A percentile compares a stretch with the other conserved stretches of the same genome.
These are phyloP conservation scores for Hysterangium stoloniferum DNA, from an alignment of 768 basidiomycete genomes.

Conservation along the genomic window DNA sequence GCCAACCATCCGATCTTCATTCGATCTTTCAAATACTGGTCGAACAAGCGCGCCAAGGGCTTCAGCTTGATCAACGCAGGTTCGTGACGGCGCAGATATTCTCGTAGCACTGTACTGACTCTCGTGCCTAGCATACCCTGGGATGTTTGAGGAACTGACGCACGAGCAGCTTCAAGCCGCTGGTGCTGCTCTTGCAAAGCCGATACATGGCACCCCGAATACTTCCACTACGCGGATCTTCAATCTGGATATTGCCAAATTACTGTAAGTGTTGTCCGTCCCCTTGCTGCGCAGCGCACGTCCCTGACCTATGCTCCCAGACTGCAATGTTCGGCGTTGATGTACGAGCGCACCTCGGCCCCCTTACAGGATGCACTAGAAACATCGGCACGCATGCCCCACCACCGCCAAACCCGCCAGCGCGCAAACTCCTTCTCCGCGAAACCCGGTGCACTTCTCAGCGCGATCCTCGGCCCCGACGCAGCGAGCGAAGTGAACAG, in stretches of 20 bases:
- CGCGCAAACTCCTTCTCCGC: not conserved
- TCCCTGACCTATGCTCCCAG: not conserved
- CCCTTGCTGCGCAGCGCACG: not conserved
- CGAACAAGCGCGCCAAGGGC: conserved; percentile 12
- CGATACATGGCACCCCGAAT: conserved; percentile 10
- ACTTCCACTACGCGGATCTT: conserved; percentile 14
- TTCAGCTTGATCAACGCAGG: conserved; percentile 16
- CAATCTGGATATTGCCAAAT: conserved; percentile 17
- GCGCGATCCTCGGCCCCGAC: conserved; percentile 9
- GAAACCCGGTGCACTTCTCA: conserved; percentile 13
- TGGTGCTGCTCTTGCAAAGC: conserved; percentile 10
- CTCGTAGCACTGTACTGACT: not conserved
- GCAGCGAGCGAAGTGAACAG: conserved; percentile 12
- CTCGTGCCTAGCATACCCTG: conserved; percentile 13
- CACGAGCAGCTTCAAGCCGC: conserved; percentile 14
- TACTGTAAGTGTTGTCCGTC: conserved; percentile 7
- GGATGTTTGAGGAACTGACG: conserved; percentile 16
- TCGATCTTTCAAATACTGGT: conserved; percentile 12
- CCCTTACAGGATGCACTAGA: conserved; percentile 14
- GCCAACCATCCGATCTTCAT: conserved; percentile 13
- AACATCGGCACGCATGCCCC: conserved; percentile 1
- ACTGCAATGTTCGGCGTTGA: conserved; percentile 18
- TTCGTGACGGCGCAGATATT: not conserved
- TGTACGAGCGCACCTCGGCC: conserved; percentile 17
- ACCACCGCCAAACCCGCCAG: conserved; percentile 1